Conservation (phyloP, 129 eudicot genomes). For the Pseudognaphalium luteoalbum region DNA sequence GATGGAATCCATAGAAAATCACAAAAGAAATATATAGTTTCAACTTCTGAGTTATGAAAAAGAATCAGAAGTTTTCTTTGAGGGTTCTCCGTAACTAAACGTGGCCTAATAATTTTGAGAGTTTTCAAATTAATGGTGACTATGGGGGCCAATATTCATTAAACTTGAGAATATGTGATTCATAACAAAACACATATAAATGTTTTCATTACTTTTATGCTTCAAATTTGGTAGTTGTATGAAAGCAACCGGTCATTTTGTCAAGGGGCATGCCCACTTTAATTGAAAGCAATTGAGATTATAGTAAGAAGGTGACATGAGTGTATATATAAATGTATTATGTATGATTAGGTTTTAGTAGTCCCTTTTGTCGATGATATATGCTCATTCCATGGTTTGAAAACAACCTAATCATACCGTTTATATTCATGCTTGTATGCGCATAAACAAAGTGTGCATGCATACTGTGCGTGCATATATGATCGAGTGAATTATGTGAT, state of each 20-base stretch:
- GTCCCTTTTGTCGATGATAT: slow-evolving; percentile 16
- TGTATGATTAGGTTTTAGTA: slow-evolving; percentile 21
- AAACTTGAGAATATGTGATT: slow-evolving; percentile 1
- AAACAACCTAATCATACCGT: not conserved
- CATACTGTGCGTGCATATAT: no score
- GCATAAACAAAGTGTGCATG: no score
- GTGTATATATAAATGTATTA: not conserved
- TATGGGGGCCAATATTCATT: slow-evolving; percentile 3
- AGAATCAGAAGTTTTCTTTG: no score
- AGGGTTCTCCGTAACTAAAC: no score
- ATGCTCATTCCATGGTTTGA: slow-evolving; percentile 4
- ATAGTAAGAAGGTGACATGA: slow-evolving; percentile 29
- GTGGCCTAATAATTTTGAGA: not conserved
- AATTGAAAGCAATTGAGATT: slow-evolving; percentile 35
- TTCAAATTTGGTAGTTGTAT: slow-evolving; percentile 21
- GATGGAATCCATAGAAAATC: no score
- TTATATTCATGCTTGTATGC: not conserved
- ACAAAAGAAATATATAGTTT: no score
- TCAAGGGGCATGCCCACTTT: slow-evolving; percentile 30
- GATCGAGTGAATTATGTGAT: no score
- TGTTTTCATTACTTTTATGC: slow-evolving; percentile 26
- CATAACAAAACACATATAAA: slow-evolving; percentile 19
- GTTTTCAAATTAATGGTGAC: not conserved
- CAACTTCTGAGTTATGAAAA: no score
- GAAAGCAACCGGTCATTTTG: slow-evolving; percentile 34